Evolutionary conservation across 225 moss, liverwort and hornwort species (phyloP).

Genomic region (Climacium dendroides): DNA sequence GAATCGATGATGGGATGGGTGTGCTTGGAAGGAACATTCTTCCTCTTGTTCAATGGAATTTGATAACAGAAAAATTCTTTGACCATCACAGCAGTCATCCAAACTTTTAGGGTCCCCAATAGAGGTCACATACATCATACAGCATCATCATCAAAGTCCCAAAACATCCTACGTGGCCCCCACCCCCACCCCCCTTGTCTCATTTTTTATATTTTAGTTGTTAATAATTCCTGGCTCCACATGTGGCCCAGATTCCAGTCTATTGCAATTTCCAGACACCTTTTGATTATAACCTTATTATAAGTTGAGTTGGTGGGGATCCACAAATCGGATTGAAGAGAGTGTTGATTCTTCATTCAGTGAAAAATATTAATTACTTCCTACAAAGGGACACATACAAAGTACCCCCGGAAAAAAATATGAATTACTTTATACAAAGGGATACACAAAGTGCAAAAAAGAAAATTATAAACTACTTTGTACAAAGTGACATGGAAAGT

Average conservation of each 20-base stretch:
- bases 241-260: not conserved
- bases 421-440: no score
- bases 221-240: not conserved
- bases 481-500: not conserved
- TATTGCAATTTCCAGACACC: not conserved
- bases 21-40: not conserved
- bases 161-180: not conserved
- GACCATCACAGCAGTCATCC: not conserved
- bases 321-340: no score
- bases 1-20: not conserved
- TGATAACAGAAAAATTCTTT: not conserved
- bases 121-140: no score
- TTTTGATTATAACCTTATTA: no score
- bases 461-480: no score
- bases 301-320: not conserved
- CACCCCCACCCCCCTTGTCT: not conserved
- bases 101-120: not conserved
- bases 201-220: not conserved
- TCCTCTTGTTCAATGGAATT: not conserved
- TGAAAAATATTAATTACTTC: not conserved
- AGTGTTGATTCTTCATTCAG: not conserved
- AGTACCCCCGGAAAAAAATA: no score
- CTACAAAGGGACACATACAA: not conserved
- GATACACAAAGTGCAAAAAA: no score
- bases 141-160: not conserved